These are phyloP conservation scores for Sanghuangporus baumii DNA, from an alignment of 1,284 basidiomycete genomes.

Conservation along the genomic window DNA sequence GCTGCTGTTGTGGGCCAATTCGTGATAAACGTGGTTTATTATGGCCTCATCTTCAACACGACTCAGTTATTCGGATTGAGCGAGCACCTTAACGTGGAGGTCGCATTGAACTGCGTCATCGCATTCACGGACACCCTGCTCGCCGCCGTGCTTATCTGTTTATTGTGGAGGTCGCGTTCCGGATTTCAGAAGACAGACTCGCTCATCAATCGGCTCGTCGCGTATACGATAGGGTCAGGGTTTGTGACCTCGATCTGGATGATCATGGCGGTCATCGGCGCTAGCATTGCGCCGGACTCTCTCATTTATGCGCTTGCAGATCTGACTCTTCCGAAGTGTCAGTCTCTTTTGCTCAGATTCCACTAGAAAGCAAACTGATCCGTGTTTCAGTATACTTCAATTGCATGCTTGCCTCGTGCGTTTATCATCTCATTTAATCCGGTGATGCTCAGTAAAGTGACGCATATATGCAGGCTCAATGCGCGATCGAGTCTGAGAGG, in stretches of 20 bases:
- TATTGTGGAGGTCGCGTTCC: not conserved
- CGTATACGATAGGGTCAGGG: constrained; percentile 3
- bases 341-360: not conserved
- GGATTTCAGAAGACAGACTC: constrained; percentile 10
- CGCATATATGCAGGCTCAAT: not conserved
- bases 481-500: not conserved
- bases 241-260: not conserved
- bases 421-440: not conserved
- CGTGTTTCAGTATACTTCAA: not conserved
- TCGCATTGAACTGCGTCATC: not conserved
- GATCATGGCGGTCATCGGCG: not conserved
- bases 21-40: not conserved
- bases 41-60: not conserved
- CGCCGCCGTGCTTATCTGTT: not conserved
- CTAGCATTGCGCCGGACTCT: not conserved
- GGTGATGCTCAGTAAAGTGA: not conserved
- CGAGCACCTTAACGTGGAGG: not conserved
- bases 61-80: not conserved
- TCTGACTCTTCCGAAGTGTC: not conserved
- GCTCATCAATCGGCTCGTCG: not conserved
- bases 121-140: not conserved
- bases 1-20: not conserved
- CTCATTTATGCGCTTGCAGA: not conserved
- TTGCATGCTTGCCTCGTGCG: not conserved
- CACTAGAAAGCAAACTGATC: not conserved